Conservation (phyloP, 805 yeast genomes). For the Sporopachydermia quercuum region DNA sequence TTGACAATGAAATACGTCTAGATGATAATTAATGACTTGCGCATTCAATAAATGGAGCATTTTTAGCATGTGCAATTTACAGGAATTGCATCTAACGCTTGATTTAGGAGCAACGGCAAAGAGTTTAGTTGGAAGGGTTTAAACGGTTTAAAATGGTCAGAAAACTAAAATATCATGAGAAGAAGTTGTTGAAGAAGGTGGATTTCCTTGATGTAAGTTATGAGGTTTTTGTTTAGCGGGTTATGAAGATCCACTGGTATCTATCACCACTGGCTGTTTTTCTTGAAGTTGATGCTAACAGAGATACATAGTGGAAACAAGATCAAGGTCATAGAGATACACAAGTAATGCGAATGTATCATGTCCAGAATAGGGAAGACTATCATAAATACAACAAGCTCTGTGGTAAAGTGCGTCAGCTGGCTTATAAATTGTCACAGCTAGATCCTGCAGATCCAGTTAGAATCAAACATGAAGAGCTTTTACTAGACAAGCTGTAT, state of each 20-base stretch:
- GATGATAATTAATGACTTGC: too few species aligned
- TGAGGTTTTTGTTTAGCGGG: neutral
- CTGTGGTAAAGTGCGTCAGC: constrained; percentile 80
- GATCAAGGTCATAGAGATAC: constrained; percentile 91
- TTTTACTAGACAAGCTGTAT: constrained; percentile 74
- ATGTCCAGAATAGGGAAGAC: constrained; percentile 88
- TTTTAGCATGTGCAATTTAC: too few species aligned
- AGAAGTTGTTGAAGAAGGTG: constrained; percentile 85
- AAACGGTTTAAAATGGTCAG: constrained; percentile 56
- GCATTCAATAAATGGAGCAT: too few species aligned
- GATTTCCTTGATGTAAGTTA: constrained; percentile 60
- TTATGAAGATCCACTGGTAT: neutral
- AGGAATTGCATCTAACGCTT: too few species aligned
- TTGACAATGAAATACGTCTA: too few species aligned
- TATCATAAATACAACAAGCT: constrained; percentile 86
- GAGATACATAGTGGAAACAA: constrained; percentile 82
- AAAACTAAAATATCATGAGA: constrained; percentile 86
- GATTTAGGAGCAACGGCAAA: too few species aligned
- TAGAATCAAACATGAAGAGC: constrained; percentile 77
- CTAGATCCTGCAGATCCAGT: constrained; percentile 80
- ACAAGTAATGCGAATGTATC: constrained; percentile 92
- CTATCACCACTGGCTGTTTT: constrained; percentile 1
- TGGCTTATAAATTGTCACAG: constrained; percentile 75
- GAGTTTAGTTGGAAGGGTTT: too few species aligned
- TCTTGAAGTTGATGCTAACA: too few species aligned